phyloP scores from a whole-genome alignment of 495 filamentous ascomycete species.

The Hyphodiscus hymeniophilus region DNA sequence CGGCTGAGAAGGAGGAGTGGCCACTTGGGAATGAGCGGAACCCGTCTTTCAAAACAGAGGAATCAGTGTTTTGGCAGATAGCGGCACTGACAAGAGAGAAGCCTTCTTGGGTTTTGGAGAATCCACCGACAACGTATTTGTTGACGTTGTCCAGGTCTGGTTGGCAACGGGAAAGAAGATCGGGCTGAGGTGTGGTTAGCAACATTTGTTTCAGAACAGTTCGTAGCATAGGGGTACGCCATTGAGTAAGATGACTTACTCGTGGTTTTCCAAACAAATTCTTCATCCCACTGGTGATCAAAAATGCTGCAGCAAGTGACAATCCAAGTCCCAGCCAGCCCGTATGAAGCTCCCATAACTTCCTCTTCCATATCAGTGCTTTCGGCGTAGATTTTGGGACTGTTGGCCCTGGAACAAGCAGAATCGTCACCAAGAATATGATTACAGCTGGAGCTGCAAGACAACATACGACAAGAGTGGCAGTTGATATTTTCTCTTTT shows the following conservation, averaged over 20 bases:
- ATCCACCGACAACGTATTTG: conserved; percentile 34
- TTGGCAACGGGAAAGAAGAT: conserved; percentile 64
- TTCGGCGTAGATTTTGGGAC: conserved; percentile 58
- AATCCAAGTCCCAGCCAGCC: conserved; percentile 68
- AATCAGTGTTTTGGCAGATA: conserved; percentile 65
- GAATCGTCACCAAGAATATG: conserved; percentile 62
- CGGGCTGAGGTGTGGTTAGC: conserved; percentile 34
- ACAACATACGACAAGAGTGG: conserved; percentile 45
- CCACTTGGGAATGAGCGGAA: conserved; percentile 82
- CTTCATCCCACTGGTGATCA: conserved; percentile 77
- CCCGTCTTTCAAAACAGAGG: conserved; percentile 64
- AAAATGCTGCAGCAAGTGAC: conserved; percentile 57
- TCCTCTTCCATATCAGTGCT: conserved; percentile 57
- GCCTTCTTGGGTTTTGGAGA: conserved; percentile 24
- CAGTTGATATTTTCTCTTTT: conserved; percentile 62
- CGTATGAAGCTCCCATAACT: conserved; percentile 79
- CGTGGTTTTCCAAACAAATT: conserved; percentile 80
- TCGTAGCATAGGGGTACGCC: neutral
- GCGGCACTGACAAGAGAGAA: conserved; percentile 49
- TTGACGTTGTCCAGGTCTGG: conserved; percentile 40
- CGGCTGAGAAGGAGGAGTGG: conserved; percentile 54
- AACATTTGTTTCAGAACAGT: neutral
- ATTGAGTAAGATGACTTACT: neutral
- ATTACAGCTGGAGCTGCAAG: conserved; percentile 52
- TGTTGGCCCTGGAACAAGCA: conserved; percentile 56